Evolutionary conservation across 2,329 filamentous ascomycete genomes (phyloP).

Genomic region (Coniochaeta hoffmannii): DNA sequence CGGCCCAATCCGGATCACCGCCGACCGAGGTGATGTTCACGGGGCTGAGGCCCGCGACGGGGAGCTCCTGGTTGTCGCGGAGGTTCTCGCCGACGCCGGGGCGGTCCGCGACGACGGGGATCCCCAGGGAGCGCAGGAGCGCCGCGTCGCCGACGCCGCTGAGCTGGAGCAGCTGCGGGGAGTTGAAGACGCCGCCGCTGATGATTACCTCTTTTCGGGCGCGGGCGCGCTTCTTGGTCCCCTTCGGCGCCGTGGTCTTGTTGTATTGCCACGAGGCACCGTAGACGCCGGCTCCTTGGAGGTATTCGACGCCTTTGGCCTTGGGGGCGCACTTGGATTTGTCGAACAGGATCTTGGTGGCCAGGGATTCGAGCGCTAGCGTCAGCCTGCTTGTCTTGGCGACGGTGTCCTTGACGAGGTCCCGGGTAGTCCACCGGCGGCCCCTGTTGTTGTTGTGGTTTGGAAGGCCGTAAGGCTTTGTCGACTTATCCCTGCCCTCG

Average conservation of each 20-base stretch:
- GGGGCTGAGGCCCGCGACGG: conserved; percentile 40
- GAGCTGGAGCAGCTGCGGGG: conserved; percentile 40
- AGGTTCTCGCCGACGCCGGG: conserved; percentile 56
- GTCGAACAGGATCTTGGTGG: conserved; percentile 29
- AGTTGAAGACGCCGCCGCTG: conserved; percentile 39
- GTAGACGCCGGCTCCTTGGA: conserved; percentile 24
- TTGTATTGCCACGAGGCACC: conserved; percentile 20
- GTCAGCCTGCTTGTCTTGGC: conserved; percentile 10
- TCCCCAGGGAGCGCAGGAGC: conserved; percentile 31
- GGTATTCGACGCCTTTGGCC: conserved; percentile 23
- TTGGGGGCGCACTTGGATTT: conserved; percentile 11
- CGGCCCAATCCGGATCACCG: conserved; percentile 16
- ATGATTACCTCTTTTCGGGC: conserved; percentile 35
- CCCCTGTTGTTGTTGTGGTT: conserved; percentile 14
- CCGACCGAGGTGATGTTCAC: conserved; percentile 5
- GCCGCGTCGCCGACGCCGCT: conserved; percentile 30
- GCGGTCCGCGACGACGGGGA: conserved; percentile 44
- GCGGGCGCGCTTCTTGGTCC: conserved; percentile 14
- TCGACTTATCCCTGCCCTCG: conserved; percentile 13
- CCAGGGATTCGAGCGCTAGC: conserved; percentile 19
- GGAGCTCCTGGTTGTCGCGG: conserved; percentile 47
- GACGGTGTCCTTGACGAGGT: conserved; percentile 12
- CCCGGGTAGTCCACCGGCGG: conserved; percentile 10
- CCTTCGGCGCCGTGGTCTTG: conserved; percentile 16
- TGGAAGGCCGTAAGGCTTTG: conserved; percentile 18